Evolutionary conservation across 768 basidiomycete genomes (phyloP).

Genomic region (Cystobasidium onofrii): DNA sequence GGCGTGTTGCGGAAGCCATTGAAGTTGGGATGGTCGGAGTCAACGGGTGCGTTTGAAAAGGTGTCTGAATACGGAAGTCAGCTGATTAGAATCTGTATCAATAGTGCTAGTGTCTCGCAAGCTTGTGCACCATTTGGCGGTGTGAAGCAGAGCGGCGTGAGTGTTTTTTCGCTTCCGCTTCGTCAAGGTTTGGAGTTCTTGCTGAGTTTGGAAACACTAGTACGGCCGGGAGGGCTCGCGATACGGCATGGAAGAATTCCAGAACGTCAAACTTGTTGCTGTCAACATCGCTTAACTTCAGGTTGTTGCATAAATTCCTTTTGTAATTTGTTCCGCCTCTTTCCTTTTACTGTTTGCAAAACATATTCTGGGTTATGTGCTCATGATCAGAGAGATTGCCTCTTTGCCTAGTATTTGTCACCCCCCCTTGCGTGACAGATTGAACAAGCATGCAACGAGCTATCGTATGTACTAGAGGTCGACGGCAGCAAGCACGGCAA

Average conservation of each 20-base stretch:
- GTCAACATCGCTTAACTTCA: background rate
- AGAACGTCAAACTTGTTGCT: constrained; percentile 34
- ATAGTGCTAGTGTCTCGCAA: background rate
- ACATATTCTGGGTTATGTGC: no score
- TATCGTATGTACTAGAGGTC: no score
- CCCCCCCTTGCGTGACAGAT: no score
- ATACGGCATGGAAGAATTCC: constrained; percentile 77
- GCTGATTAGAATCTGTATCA: background rate
- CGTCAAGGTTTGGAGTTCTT: no score
- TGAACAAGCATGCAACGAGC: no score
- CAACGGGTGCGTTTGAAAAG: background rate
- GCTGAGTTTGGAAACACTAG: background rate
- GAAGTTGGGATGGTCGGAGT: constrained; percentile 66
- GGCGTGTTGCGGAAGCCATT: constrained; percentile 9
- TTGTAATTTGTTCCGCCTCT: background rate
- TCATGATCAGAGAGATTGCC: no score
- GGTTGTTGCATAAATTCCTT: background rate
- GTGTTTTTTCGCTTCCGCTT: no score
- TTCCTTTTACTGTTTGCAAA: background rate
- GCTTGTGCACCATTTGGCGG: constrained; percentile 59
- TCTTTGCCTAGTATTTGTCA: no score
- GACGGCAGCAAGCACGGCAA: no score
- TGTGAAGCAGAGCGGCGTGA: constrained; percentile 59
- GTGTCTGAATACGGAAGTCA: background rate
- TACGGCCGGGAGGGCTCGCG: constrained; percentile 71